Evolutionary conservation across 352 stramenopile genomes (phyloP).

Genomic region (Phytopythium delawarense): DNA sequence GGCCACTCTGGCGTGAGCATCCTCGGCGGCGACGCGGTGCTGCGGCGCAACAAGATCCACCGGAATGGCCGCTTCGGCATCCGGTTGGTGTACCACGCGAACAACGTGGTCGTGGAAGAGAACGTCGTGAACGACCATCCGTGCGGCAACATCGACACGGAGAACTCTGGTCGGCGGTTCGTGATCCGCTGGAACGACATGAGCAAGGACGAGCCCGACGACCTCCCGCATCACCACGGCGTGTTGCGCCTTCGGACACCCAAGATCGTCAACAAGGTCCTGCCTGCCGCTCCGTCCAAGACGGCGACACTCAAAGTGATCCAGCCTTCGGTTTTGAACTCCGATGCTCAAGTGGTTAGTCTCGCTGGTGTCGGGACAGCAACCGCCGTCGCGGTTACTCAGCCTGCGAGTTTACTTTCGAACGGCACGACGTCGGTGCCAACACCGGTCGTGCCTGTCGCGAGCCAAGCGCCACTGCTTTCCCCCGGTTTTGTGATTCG

Average conservation of each 20-base stretch:
- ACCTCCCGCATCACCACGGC: conserved; percentile 55
- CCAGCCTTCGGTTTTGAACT: not conserved
- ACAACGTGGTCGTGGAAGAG: conserved; percentile 71
- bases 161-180: conserved; percentile 72
- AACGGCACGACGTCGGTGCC: not conserved
- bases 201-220: conserved; percentile 46
- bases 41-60: conserved; percentile 62
- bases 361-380: not conserved
- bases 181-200: conserved; percentile 79
- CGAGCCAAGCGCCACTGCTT: not conserved
- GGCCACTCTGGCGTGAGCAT: conserved; percentile 57
- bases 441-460: not conserved
- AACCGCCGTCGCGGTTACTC: not conserved
- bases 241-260: conserved; percentile 40
- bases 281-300: not conserved
- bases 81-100: conserved; percentile 60
- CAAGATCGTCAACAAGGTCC: conserved; percentile 21
- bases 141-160: conserved; percentile 70
- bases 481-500: not conserved
- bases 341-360: not conserved
- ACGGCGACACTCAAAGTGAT: not conserved
- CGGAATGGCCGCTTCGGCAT: conserved; percentile 70
- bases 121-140: conserved; percentile 61
- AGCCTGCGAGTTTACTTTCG: not conserved
- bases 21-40: conserved; percentile 46